Conservation (phyloP, 2,329 filamentous ascomycete genomes). For the Xylaria sp. region DNA sequence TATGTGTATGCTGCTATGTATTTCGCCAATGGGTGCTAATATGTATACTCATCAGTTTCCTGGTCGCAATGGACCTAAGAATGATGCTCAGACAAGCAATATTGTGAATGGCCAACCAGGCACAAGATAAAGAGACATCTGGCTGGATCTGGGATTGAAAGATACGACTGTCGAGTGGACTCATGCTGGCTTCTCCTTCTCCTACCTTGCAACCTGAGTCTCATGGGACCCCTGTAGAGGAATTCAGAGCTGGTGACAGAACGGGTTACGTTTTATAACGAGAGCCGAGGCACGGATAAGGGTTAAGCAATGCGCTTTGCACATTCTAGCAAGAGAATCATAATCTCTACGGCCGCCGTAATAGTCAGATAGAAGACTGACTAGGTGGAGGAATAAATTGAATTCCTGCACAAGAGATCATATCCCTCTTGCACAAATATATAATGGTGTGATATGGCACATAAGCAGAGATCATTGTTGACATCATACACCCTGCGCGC, state of each 20-base stretch:
- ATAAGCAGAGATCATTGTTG: not conserved
- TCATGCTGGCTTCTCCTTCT: conserved; percentile 2
- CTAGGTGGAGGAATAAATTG: conserved; percentile 22
- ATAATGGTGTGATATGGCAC: not conserved
- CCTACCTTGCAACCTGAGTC: not conserved
- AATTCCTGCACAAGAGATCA: not conserved
- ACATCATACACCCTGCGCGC: not conserved
- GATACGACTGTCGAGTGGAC: not conserved
- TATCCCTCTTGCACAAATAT: not conserved
- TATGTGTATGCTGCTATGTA: conserved; percentile 45
- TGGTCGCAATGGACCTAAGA: conserved; percentile 63
- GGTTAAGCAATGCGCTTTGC: conserved; percentile 12
- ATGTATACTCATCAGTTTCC: conserved; percentile 54
- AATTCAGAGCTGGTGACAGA: not conserved
- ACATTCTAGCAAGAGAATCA: conserved; percentile 15
- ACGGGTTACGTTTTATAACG: conserved; percentile 6
- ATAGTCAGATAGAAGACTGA: conserved; percentile 8
- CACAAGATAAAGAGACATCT: conserved; percentile 36
- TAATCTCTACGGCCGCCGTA: not conserved
- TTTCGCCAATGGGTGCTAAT: not conserved
- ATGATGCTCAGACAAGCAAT: conserved; percentile 59
- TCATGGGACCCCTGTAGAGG: not conserved
- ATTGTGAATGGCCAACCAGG: conserved; percentile 56
- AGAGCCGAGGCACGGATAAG: conserved; percentile 13
- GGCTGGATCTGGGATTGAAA: not conserved